phyloP scores from a whole-genome alignment of 1,284 basidiomycete genomes.

The Trichosporon sp. region DNA sequence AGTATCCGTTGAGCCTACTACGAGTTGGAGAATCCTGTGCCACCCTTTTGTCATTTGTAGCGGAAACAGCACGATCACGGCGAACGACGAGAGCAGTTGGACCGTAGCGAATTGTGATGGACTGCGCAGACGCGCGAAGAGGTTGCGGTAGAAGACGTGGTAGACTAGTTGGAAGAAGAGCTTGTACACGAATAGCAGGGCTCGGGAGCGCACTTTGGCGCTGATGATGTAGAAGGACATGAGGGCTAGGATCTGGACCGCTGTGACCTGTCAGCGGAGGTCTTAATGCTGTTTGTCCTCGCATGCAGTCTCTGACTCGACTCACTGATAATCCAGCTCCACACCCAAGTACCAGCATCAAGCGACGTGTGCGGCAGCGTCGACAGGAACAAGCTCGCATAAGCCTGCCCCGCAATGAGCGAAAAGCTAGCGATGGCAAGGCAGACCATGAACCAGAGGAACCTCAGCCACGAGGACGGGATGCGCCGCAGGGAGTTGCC shows the following conservation, averaged over 20 bases:
- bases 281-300: no score
- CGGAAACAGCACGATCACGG: slow-evolving; percentile 54
- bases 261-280: slow-evolving; percentile 12
- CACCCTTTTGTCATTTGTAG: slow-evolving; percentile 52
- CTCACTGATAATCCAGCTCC: slow-evolving; percentile 52
- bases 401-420: slow-evolving; percentile 55
- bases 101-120: slow-evolving; percentile 52
- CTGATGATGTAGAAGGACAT: slow-evolving; percentile 53
- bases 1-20: slow-evolving; percentile 50
- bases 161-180: slow-evolving; percentile 50
- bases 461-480: slow-evolving; percentile 54
- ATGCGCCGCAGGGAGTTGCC: slow-evolving; percentile 49
- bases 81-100: slow-evolving; percentile 53
- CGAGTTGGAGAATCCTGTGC: slow-evolving; percentile 48
- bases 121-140: slow-evolving; percentile 46
- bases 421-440: slow-evolving; percentile 53
- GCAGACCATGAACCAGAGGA: slow-evolving; percentile 55
- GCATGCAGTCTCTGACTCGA: neutral
- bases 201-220: slow-evolving; percentile 52
- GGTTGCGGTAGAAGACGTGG: slow-evolving; percentile 48
- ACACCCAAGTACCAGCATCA: slow-evolving; percentile 56
- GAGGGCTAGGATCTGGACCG: slow-evolving; percentile 50
- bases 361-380: slow-evolving; percentile 55
- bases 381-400: slow-evolving; percentile 53
- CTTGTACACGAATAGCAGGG: slow-evolving; percentile 54